These are phyloP conservation scores for Lipomyces yamanashiensis DNA, from an alignment of 805 yeast genomes.

Conservation along the genomic window DNA sequence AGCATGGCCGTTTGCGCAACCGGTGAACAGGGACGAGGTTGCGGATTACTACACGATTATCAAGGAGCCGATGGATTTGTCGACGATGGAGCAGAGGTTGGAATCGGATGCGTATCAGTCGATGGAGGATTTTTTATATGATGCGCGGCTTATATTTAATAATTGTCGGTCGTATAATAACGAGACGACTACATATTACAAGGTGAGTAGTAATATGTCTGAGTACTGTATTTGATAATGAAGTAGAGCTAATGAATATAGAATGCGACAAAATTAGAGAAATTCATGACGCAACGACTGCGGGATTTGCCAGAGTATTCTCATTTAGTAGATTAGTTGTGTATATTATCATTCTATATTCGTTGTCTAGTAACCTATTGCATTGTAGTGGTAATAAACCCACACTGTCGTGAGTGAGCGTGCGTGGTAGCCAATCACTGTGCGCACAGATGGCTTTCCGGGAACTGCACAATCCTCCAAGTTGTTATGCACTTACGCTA, in stretches of 20 bases:
- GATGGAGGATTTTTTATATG: slow-evolving; percentile 90
- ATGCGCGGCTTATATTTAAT: slow-evolving; percentile 80
- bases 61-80: slow-evolving; percentile 93
- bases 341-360: background rate
- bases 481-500: background rate
- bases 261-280: slow-evolving; percentile 92
- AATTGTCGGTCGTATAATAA: slow-evolving; percentile 93
- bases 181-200: slow-evolving; percentile 91
- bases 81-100: slow-evolving; percentile 91
- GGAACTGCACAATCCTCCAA: background rate
- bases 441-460: background rate
- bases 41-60: slow-evolving; percentile 95
- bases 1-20: slow-evolving; percentile 96
- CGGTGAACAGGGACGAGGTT: slow-evolving; percentile 89
- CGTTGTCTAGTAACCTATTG: no score
- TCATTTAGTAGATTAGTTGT: slow-evolving; percentile 63
- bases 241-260: background rate
- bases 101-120: slow-evolving; percentile 90
- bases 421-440: background rate
- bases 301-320: slow-evolving; percentile 91
- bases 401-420: background rate
- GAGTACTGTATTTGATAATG: no score
- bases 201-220: no score
- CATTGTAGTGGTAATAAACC: background rate
- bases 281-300: slow-evolving; percentile 78